Conservation (phyloP, 2,329 filamentous ascomycete species). For the Nannizziopsis arthrosporioides region DNA sequence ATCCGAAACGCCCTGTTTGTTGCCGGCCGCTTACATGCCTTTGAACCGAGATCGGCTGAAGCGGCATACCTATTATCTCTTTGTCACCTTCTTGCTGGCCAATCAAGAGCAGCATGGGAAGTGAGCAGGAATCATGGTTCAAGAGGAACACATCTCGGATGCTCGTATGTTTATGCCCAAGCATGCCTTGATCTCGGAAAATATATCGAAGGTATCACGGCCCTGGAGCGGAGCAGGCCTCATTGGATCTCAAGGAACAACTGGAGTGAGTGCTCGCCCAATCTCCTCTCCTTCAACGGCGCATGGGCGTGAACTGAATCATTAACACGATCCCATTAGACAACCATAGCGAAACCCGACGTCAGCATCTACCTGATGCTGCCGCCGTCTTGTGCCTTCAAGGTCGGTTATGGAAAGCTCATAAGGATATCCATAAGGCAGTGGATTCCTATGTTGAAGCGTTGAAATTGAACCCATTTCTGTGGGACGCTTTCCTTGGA, state of each 20-base stretch:
- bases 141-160: constrained; percentile 67
- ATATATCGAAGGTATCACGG: constrained; percentile 67
- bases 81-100: constrained; percentile 70
- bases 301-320: constrained; percentile 1
- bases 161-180: constrained; percentile 84
- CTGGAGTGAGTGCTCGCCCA: constrained; percentile 59
- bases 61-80: constrained; percentile 71
- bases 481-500: constrained; percentile 91
- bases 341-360: constrained; percentile 62
- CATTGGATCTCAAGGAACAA: constrained; percentile 64
- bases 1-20: constrained; percentile 88
- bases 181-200: constrained; percentile 69
- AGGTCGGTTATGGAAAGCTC: constrained; percentile 73
- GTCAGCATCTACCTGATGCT: constrained; percentile 68
- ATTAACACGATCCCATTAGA: constrained; percentile 29
- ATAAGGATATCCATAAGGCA: constrained; percentile 70
- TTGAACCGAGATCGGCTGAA: constrained; percentile 71
- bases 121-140: constrained; percentile 59
- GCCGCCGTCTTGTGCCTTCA: constrained; percentile 72
- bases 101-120: constrained; percentile 77
- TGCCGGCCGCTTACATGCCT: constrained; percentile 70
- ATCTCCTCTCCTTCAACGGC: not conserved
- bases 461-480: constrained; percentile 81
- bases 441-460: constrained; percentile 79
- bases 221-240: constrained; percentile 69